Percentiles rank a stretch among this genome's conserved stretches.
Evolutionary conservation across 129 eudicot species (phyloP).

Genomic region (Lactuca saligna): DNA sequence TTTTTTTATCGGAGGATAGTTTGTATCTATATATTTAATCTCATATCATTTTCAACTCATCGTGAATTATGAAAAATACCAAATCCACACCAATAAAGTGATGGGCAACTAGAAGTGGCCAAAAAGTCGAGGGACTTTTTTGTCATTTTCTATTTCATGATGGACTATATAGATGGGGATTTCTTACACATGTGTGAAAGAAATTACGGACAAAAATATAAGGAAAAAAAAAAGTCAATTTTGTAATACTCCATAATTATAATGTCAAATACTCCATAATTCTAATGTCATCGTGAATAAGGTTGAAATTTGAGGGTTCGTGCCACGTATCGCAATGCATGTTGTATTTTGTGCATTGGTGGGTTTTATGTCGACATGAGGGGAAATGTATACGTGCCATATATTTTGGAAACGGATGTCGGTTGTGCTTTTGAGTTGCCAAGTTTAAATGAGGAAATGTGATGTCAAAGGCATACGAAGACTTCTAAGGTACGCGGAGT

Average conservation of each 20-base stretch:
- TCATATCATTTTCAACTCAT: neutral
- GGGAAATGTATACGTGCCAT: conserved; percentile 22
- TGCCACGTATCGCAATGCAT: conserved; percentile 12
- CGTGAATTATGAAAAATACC: neutral
- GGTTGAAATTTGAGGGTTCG: conserved; percentile 17
- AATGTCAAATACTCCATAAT: no score
- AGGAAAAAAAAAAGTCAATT: conserved; percentile 13
- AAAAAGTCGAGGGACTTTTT: neutral
- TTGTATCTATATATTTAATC: conserved; percentile 4
- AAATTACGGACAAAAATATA: neutral
- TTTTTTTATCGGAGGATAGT: neutral
- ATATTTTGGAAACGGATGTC: conserved; percentile 13
- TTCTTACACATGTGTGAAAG: conserved; percentile 15
- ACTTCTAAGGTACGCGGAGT: conserved; percentile 56
- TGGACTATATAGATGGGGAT: neutral
- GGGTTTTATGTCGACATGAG: conserved; percentile 22
- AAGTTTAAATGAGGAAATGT: conserved; percentile 24
- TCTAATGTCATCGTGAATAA: conserved; percentile 24
- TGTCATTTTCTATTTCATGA: neutral
- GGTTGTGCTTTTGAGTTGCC: conserved; percentile 33
- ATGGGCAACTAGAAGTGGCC: neutral
- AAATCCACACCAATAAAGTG: neutral
- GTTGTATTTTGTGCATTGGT: conserved; percentile 21
- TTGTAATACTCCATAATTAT: conserved; percentile 9
- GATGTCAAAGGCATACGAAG: conserved; percentile 1